Base-by-base conservation (phyloP, 768 basidiomycete genomes). In the Baorangia bicolor region DNA sequence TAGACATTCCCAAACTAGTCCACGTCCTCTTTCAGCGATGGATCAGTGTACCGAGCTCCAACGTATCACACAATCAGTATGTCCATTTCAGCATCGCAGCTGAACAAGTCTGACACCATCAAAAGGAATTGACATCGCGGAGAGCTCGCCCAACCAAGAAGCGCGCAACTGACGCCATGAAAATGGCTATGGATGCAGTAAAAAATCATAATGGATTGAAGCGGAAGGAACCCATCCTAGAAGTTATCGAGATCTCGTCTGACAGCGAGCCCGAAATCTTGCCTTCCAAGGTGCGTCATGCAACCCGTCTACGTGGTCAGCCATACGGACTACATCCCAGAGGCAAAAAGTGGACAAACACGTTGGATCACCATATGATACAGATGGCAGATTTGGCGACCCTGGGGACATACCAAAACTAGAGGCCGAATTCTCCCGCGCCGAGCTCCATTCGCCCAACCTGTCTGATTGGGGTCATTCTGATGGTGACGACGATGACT, bases 181-280 rank as follows among this genome's bases (percentile, higher is more conserved):
- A 51, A 42, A 62, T 67, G 52, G 57, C 60, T 13, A 18, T 48
- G 5, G 55, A 58, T 13, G 53, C 21, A n/a, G 53, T 65, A 4
- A 43, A 49, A 5, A 53, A 41, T n/a, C 41, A 48, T 6, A 21
- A 7, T n/a, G 47, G 58, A 10, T 30, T 65, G 38, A 73, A 71
- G 53, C 64, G 69, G 27, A 68, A 67, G 45, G 57, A 55, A 4
- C 54, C 37, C 13, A 14, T 16, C 21, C 21, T 1, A 1, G 65
- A 69, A 21, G 40, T 63, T 2, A 65, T 73, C 47, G 65, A 60
- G 31, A 60, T 73, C 37, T 59, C 62, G 3, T 71, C 69, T n/a
- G 69, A 72, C 45, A 71, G 71, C 21, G 69, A 73, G 30, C 33
- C 56, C 9, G 69, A 69, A n/a, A 35, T 2, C 12, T 55, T 18